Percentiles rank a stretch among this genome's conserved stretches.
Evolutionary conservation across 257 asterid genomes (phyloP).

Genomic region (Petrea volubilis): DNA sequence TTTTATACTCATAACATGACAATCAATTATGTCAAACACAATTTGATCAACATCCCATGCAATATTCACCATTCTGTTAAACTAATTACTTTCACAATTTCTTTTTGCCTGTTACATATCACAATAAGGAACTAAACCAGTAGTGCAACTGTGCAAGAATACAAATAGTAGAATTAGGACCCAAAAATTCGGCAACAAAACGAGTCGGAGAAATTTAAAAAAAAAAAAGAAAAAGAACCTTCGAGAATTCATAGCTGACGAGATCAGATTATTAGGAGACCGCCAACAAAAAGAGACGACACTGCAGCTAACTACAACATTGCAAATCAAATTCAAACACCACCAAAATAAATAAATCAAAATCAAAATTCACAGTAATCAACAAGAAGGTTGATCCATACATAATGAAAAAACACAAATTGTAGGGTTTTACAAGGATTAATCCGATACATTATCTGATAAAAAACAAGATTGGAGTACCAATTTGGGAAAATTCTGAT

Average conservation of each 20-base stretch:
- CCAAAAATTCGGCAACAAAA: neutral
- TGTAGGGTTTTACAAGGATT: slow-evolving; percentile 16
- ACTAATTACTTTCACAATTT: neutral
- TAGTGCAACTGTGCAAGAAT: neutral
- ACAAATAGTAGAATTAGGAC: neutral
- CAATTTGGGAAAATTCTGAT: slow-evolving; percentile 5
- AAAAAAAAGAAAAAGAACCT: slow-evolving; percentile 46
- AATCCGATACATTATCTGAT: slow-evolving; percentile 18
- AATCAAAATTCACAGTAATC: slow-evolving; percentile 1
- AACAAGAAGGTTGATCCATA: neutral
- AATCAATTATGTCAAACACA: slow-evolving; percentile 4
- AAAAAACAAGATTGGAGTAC: neutral
- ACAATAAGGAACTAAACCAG: neutral
- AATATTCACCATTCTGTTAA: neutral
- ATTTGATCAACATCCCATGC: slow-evolving; percentile 5
- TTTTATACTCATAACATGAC: neutral
- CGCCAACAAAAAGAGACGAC: slow-evolving; percentile 15
- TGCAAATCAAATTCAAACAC: slow-evolving; percentile 16
- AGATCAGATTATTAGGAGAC: slow-evolving; percentile 21
- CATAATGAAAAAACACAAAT: slow-evolving; percentile 11
- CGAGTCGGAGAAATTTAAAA: too few relatives aligned
- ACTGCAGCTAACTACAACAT: slow-evolving; percentile 24
- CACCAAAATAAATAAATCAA: neutral
- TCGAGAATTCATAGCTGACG: slow-evolving; percentile 55
- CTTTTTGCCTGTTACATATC: neutral